Percentiles rank a stretch among this genome's conserved stretches.
Conservation (phyloP, 345 rosid genomes). For the rapeseed (Brassica napus) region DNA sequence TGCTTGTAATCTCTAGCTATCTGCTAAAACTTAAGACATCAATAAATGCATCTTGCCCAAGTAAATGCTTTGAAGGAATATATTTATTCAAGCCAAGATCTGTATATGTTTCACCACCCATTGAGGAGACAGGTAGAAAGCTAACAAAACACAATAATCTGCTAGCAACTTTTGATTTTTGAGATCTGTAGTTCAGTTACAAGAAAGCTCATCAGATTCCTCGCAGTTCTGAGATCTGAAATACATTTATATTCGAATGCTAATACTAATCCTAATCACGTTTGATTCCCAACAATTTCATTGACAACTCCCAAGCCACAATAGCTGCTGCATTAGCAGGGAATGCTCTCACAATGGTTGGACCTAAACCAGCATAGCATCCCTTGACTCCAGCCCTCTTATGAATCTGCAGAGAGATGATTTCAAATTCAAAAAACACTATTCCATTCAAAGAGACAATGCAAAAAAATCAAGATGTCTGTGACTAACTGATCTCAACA, state of each 20-base stretch:
- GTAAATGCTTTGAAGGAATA: slow-evolving; percentile 16
- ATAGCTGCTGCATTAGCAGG: slow-evolving; percentile 98
- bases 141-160: neutral
- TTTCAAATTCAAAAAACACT: neutral
- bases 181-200: slow-evolving; percentile 17
- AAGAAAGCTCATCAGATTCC: slow-evolving; percentile 15
- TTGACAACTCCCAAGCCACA: slow-evolving; percentile 91
- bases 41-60: neutral
- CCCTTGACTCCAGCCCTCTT: slow-evolving; percentile 77
- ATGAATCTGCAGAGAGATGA: slow-evolving; percentile 54
- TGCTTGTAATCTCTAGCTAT: slow-evolving; percentile 29
- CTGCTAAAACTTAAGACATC: slow-evolving; percentile 25
- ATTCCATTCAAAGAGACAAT: slow-evolving; percentile 22
- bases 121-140: neutral
- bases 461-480: neutral
- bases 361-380: slow-evolving; percentile 88
- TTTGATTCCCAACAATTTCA: slow-evolving; percentile 70
- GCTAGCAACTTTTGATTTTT: neutral
- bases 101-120: slow-evolving; percentile 16
- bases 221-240: slow-evolving; percentile 16
- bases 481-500: slow-evolving; percentile 64
- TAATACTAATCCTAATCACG: slow-evolving; percentile 37
- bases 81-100: slow-evolving; percentile 18
- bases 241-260: slow-evolving; percentile 12
- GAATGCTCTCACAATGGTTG: slow-evolving; percentile 82